Evolutionary conservation across 768 basidiomycete species (phyloP).

Genomic region (Cantharellus cinnabarinus): DNA sequence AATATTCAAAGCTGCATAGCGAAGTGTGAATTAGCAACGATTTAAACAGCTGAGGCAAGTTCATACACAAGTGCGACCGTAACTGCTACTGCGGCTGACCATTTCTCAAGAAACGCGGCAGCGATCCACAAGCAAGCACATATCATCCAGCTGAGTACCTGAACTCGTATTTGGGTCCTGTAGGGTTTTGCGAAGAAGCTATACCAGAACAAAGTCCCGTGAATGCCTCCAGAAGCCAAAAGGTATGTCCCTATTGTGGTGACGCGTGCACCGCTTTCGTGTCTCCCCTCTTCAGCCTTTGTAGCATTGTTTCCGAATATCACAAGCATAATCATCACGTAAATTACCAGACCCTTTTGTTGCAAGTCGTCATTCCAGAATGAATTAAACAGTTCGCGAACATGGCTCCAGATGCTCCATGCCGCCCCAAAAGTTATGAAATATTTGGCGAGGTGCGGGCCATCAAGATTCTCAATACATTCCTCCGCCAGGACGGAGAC

Average conservation of each 20-base stretch:
- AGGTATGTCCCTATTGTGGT: neutral
- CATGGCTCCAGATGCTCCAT: conserved; percentile 2
- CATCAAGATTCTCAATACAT: conserved; percentile 2
- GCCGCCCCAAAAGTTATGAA: conserved; percentile 1
- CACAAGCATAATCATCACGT: conserved; percentile 1
- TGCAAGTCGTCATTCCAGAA: conserved; percentile 4
- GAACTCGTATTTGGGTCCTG: neutral
- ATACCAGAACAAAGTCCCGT: conserved; percentile 1
- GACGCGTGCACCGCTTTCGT: neutral
- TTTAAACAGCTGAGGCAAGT: neutral
- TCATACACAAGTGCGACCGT: neutral
- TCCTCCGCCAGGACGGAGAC: conserved; percentile 2
- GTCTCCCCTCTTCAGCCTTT: neutral
- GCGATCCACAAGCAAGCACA: neutral
- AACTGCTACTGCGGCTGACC: neutral
- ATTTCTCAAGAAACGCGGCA: neutral
- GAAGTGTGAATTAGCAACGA: neutral
- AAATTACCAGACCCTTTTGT: conserved; percentile 1
- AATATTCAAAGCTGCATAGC: neutral
- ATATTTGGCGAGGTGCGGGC: conserved; percentile 1
- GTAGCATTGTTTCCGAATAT: conserved; percentile 3
- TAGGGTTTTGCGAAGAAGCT: conserved; percentile 2
- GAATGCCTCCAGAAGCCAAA: neutral
- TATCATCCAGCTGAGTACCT: too few species aligned
- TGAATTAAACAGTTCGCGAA: conserved; percentile 2